Conservation (phyloP, 257 asterid genomes). For the Lycium barbarum region DNA sequence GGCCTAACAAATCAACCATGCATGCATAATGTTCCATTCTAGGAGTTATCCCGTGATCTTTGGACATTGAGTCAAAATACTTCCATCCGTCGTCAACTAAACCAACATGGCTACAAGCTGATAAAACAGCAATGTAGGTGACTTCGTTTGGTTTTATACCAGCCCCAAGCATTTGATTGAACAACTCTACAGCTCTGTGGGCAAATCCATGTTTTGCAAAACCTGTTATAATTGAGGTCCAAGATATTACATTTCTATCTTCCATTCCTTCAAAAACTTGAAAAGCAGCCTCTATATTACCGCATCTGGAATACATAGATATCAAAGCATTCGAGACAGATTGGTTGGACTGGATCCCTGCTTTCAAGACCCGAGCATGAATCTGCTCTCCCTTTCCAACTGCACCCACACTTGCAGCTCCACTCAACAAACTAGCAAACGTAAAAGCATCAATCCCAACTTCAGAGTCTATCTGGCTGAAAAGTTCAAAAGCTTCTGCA, state of each 20-base stretch:
- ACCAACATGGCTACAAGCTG: constrained; percentile 96
- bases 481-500: constrained; percentile 62
- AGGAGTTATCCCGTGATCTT: constrained; percentile 64
- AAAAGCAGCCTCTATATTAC: constrained; percentile 78
- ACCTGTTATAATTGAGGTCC: constrained; percentile 93
- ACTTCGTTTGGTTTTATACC: constrained; percentile 86
- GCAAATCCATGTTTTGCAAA: constrained; percentile 91
- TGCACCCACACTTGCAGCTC: constrained; percentile 94
- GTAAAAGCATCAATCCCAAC: constrained; percentile 77
- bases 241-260: constrained; percentile 66
- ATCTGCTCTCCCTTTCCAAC: constrained; percentile 88
- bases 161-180: constrained; percentile 59
- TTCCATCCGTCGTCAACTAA: constrained; percentile 70
- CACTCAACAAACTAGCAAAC: constrained; percentile 87
- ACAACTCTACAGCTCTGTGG: constrained; percentile 58
- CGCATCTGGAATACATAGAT: constrained; percentile 94
- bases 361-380: constrained; percentile 78
- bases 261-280: constrained; percentile 61
- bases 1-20: constrained; percentile 84
- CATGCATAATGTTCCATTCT: constrained; percentile 95
- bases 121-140: constrained; percentile 78
- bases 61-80: constrained; percentile 64
- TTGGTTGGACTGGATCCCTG: constrained; percentile 59
- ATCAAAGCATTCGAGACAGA: constrained; percentile 76
- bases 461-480: constrained; percentile 52